Evolutionary conservation across 2,329 filamentous ascomycete species (phyloP).

Genomic region (Penicillium nordicum): DNA sequence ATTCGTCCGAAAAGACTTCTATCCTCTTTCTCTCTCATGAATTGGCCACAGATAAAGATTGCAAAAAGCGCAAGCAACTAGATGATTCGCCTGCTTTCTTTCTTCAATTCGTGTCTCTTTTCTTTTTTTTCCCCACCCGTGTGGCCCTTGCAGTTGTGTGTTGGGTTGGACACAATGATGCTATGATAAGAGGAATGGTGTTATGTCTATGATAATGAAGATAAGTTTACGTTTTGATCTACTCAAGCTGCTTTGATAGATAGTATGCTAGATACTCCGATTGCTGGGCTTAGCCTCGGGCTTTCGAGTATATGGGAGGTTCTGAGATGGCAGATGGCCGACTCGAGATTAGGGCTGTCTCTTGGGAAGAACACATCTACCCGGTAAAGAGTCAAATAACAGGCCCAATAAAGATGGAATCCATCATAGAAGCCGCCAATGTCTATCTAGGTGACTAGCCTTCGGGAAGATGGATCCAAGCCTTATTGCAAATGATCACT

Average conservation of each 20-base stretch:
- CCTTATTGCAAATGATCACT: neutral
- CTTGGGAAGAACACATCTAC: neutral
- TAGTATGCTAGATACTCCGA: neutral
- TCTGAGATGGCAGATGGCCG: too few relatives aligned
- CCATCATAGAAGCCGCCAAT: neutral
- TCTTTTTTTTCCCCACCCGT: conserved; percentile 11
- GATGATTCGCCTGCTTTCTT: conserved; percentile 6
- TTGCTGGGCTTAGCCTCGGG: neutral
- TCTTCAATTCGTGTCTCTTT: conserved; percentile 7
- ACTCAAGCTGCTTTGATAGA: neutral
- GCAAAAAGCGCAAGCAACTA: conserved; percentile 11
- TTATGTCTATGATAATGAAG: conserved; percentile 27
- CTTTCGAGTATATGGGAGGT: neutral
- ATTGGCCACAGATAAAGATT: conserved; percentile 5
- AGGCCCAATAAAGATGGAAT: neutral
- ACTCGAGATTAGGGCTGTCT: neutral
- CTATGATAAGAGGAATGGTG: conserved; percentile 26
- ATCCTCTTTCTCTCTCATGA: conserved; percentile 3
- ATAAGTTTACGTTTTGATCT: conserved; percentile 16
- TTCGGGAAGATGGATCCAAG: neutral
- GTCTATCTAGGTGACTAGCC: neutral
- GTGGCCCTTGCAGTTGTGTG: conserved; percentile 6
- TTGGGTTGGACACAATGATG: conserved; percentile 19
- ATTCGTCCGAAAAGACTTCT: conserved; percentile 3
- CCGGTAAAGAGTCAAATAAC: neutral